Base-by-base conservation (phyloP, 2,329 filamentous ascomycete genomes). In the Leptographium lundbergii region DNA sequence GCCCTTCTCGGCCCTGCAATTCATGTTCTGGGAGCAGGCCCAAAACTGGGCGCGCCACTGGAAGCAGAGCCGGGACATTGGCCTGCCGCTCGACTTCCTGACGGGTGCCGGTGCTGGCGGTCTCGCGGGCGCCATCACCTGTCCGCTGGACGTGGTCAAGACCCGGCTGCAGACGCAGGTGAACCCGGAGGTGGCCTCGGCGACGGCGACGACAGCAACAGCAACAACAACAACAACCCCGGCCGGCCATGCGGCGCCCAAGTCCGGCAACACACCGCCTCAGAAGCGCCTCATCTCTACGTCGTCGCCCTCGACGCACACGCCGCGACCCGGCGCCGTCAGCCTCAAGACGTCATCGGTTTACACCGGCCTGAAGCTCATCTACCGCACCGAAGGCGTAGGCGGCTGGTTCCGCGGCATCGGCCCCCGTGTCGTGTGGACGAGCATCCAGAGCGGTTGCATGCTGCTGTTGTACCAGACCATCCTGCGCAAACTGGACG, bases 21-120 rank as follows among this genome's bases (percentile, higher is more conserved):
- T 99, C 72, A 92, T 95, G 67, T 96, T 99, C 70, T 99, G 96
- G 76, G 94, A 99, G 72, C 89, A 97, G 71, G 91, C 91, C 69
- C 89, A 91, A 67, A 83, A 79, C 53, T 82, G 89, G 79, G 91
- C 94, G 0, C 87, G 87, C 67, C 72, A 83, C 57, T 95, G 87
- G 79, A 85, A 88, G 68, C 83, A 87, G 39, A 87, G 85, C 62
- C 82, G 86, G 60, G 89, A 96, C 60, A 95, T 99, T 57, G 94
- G 94, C 0, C 73, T 95, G 39, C 80, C 85, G 0, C 72, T 97
- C 45, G 94, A 99, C 70, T 86, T 97, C 27, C 72, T 95, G 17
- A 99, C 94, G 0, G 94, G 91, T 19, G 91, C 89, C 3, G 86
- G 85, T 3, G 95, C 94, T 6, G 94, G 94, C 65, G 92, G 92